These are phyloP conservation scores for Fusarium penzigii DNA, from an alignment of 2,329 filamentous ascomycete genomes.

Conservation along the genomic window DNA sequence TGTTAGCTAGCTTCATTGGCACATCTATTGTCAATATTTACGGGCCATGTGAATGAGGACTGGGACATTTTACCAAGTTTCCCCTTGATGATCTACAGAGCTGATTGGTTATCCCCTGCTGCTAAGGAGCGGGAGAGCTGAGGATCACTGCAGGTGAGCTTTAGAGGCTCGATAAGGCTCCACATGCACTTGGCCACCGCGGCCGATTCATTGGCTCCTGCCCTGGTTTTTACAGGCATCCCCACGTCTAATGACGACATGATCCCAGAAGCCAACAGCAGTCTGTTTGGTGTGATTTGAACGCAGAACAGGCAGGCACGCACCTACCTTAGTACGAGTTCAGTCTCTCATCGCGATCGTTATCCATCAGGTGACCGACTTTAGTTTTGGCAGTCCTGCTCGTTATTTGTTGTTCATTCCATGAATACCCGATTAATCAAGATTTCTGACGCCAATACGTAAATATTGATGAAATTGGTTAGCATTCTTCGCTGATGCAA, in stretches of 20 bases:
- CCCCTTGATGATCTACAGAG: background rate
- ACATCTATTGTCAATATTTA: no score
- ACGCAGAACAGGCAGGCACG: no score
- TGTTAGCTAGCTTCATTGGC: no score
- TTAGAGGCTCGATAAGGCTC: constrained; percentile 6
- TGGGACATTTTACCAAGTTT: background rate
- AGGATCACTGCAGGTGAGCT: constrained; percentile 19
- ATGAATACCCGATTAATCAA: background rate
- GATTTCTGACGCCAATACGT: background rate
- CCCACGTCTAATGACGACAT: background rate
- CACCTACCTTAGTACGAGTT: background rate
- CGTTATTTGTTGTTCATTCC: background rate
- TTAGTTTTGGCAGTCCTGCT: background rate
- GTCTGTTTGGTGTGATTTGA: no score
- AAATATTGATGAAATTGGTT: background rate
- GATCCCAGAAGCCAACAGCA: background rate
- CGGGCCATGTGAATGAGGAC: constrained; percentile 1
- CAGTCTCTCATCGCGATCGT: background rate
- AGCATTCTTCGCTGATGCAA: no score
- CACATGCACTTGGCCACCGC: background rate
- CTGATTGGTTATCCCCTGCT: constrained; percentile 12
- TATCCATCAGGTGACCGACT: background rate
- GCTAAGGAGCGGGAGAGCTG: constrained; percentile 18
- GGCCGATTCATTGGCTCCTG: background rate
- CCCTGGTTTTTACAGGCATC: background rate